Percentiles rank a stretch among this genome's conserved stretches.
Conservation (phyloP, 768 basidiomycete genomes). For the Neoboletus subvelutipes region DNA sequence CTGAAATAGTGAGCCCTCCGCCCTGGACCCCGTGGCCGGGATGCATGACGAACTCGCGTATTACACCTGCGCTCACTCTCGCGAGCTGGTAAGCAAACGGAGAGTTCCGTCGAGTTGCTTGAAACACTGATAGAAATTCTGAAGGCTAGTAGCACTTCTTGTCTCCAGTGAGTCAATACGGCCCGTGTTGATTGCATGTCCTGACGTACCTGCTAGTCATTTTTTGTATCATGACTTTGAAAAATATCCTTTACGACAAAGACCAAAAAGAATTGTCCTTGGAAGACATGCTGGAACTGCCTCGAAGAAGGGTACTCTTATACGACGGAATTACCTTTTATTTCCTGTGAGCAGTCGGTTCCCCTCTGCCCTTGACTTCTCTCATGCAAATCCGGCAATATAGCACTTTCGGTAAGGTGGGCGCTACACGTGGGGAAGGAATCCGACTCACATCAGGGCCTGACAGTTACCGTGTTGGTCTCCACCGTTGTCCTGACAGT, state of each 20-base stretch:
- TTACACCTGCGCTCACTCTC: conserved; percentile 20
- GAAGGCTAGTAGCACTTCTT: conserved; percentile 19
- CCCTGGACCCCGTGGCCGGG: conserved; percentile 15
- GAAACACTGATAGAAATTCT: neutral
- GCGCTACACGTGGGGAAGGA: neutral
- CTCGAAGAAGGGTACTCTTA: conserved; percentile 9
- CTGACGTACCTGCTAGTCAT: conserved; percentile 12
- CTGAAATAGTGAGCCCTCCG: conserved; percentile 18
- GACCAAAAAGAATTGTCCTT: neutral
- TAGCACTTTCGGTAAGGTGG: conserved; percentile 18
- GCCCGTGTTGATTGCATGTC: neutral
- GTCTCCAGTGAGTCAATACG: conserved; percentile 17
- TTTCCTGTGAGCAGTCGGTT: conserved; percentile 13
- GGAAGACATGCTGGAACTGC: neutral
- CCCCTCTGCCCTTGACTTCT: neutral
- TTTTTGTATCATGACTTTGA: conserved; percentile 21
- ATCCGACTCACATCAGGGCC: neutral
- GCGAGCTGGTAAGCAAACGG: conserved; percentile 19
- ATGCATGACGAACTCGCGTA: conserved; percentile 8
- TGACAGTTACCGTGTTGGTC: conserved; percentile 13
- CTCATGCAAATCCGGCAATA: neutral
- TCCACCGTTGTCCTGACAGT: conserved; percentile 18
- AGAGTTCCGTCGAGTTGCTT: neutral
- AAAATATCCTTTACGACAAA: neutral
- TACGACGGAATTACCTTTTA: conserved; percentile 16